Evolutionary conservation across 306 rosid genomes (phyloP), one percentile per base, ranked within the genome.

Genomic region (Mimosa pudica): DNA sequence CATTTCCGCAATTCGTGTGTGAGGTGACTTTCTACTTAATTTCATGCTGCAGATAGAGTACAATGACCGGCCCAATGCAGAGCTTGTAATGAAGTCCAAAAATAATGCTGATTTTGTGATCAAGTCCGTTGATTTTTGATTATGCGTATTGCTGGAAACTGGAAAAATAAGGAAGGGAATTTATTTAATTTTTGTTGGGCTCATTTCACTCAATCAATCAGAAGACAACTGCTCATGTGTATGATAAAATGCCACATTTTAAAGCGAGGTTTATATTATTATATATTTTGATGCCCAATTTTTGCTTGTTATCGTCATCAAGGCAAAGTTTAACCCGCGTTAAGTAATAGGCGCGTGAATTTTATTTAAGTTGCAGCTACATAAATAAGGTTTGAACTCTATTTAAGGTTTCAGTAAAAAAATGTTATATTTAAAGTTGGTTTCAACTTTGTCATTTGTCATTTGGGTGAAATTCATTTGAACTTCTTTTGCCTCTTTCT

Each of bases 61-160:
- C 90, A 92, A 95, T 42, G 97, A 95, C 86, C 80, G 92, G 84
- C 90, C 92, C 11, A 95, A 95, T 71, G 98, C 94, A 6, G 98
- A 91, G 86, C 90, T 87, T 69, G 81, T 95, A 75, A 81, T 87
- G 81, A 30, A 92, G 87, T 91, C 94, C 65, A 93, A 89, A 91
- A 86, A 77, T 84, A 92, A 90, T 70, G 94, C 93, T 57, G 93
- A 92, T 86, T 46, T 91, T 75, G 76, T 92, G 69, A 92, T 94
- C 68, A 85, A 85, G 75, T 94, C 98, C 7, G 84, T 94, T 66
- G 97, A 92, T 82, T 83, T 85, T 82, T 92, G 86, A 90, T 70
- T 68, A 86, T 45, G 11, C 55, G 4, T 68, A n/a, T 42, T 45
- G 35, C 36, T 62, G 42, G 68, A 33, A 62, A 62, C 68, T 11